These are phyloP conservation scores for Solanum dulcamara DNA, from an alignment of 257 asterid genomes.

Conservation along the genomic window DNA sequence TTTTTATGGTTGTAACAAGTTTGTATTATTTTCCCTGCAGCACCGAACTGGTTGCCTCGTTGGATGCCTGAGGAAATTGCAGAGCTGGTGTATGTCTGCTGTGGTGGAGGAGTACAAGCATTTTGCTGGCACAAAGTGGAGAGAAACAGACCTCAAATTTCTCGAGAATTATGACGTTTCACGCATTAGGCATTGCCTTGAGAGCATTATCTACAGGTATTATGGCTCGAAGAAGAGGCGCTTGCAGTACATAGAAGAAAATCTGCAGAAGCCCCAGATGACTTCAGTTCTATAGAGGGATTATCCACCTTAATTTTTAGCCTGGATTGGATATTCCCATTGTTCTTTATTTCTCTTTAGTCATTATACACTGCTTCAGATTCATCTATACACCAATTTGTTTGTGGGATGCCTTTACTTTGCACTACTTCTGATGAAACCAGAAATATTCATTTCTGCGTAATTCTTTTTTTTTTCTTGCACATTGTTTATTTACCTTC, in stretches of 20 bases:
- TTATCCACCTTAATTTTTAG: constrained; percentile 1
- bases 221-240: constrained; percentile 30
- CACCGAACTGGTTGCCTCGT: constrained; percentile 44
- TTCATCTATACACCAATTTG: background rate
- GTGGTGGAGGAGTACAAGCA: constrained; percentile 34
- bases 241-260: constrained; percentile 23
- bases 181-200: constrained; percentile 22
- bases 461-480: too few species aligned
- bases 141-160: constrained; percentile 23
- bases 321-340: background rate
- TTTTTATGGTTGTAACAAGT: background rate
- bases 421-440: background rate
- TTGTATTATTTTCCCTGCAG: constrained; percentile 6
- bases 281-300: constrained; percentile 9
- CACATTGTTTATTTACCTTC: background rate
- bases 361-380: background rate
- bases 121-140: constrained; percentile 28
- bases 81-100: constrained; percentile 35
- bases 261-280: constrained; percentile 24
- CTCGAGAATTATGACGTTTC: constrained; percentile 29
- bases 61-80: constrained; percentile 39
- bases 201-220: constrained; percentile 32
- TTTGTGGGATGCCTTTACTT: background rate
- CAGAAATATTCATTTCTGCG: background rate
- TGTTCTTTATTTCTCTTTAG: background rate